A percentile compares a stretch with the other conserved stretches of the same genome.
phyloP scores from a whole-genome alignment of 108 stramenopile genomes.

The Skeletonema menzelii region DNA sequence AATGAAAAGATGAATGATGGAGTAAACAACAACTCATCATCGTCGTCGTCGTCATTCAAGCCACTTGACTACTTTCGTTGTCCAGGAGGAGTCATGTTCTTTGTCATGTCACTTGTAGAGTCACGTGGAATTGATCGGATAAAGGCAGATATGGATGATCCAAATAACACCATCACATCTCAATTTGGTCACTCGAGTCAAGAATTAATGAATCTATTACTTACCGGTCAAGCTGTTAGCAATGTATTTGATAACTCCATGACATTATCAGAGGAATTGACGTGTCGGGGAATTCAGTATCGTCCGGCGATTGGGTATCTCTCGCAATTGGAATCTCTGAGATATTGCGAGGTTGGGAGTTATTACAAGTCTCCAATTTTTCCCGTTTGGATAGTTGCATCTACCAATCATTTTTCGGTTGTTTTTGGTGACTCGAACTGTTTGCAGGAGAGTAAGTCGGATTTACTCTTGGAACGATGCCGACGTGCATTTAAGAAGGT shows the following conservation, averaged over 20 bases:
- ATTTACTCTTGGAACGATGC: slow-evolving; percentile 70
- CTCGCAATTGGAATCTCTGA: slow-evolving; percentile 72
- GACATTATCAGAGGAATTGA: slow-evolving; percentile 61
- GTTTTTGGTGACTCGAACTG: slow-evolving; percentile 71
- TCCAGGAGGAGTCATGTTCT: slow-evolving; percentile 71
- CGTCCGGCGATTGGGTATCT: slow-evolving; percentile 85
- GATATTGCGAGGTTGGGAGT: slow-evolving; percentile 80
- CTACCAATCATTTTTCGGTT: slow-evolving; percentile 81
- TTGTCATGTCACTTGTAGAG: slow-evolving; percentile 69
- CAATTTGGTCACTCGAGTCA: slow-evolving; percentile 90
- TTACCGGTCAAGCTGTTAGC: slow-evolving; percentile 80
- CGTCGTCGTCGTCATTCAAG: not conserved
- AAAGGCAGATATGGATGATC: slow-evolving; percentile 80
- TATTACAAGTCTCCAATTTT: slow-evolving; percentile 80
- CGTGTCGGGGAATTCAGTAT: slow-evolving; percentile 73
- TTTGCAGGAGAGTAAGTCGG: slow-evolving; percentile 66
- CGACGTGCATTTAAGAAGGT: slow-evolving; percentile 76
- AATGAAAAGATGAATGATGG: not conserved
- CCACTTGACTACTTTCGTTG: slow-evolving; percentile 56
- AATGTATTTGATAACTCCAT: slow-evolving; percentile 87
- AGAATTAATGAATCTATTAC: slow-evolving; percentile 85
- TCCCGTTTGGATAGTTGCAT: slow-evolving; percentile 88
- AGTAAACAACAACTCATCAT: not conserved
- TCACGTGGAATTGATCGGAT: slow-evolving; percentile 54
- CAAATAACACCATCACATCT: slow-evolving; percentile 56